These are phyloP conservation scores for Suhomyces panamericanus DNA, from an alignment of 1,139 yeast species.

Conservation along the genomic window DNA sequence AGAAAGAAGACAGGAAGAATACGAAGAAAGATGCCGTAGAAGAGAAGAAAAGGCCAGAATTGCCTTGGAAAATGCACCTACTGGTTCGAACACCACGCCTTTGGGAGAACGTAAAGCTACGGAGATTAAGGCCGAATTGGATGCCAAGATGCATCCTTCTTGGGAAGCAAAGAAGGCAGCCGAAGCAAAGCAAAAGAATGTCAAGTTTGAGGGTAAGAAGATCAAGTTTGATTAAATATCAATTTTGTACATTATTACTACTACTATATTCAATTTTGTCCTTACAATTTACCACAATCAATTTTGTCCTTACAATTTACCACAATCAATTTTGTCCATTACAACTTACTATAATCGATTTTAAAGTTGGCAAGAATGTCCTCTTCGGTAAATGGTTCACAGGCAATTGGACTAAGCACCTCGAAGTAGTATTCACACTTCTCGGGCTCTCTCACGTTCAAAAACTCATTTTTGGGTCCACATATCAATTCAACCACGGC, in stretches of 20 bases:
- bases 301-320: no score
- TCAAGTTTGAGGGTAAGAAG: conserved; percentile 82
- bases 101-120: conserved; percentile 36
- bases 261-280: no score
- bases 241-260: no score
- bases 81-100: conserved; percentile 32
- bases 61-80: conserved; percentile 20
- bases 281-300: no score
- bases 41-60: conserved; percentile 55
- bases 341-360: conserved; percentile 27
- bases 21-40: conserved; percentile 69
- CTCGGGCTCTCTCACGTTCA: conserved; percentile 81
- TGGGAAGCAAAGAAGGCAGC: conserved; percentile 87
- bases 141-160: conserved; percentile 72
- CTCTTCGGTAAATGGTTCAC: conserved; percentile 42
- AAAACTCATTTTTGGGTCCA: conserved; percentile 56
- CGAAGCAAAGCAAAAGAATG: conserved; percentile 63
- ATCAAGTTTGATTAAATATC: conserved; percentile 55
- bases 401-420: conserved; percentile 69
- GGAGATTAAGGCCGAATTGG: conserved; percentile 10
- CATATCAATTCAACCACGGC: conserved; percentile 68
- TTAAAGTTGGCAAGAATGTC: conserved; percentile 29
- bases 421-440: conserved; percentile 76
- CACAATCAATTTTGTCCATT: not conserved
- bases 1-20: conserved; percentile 61